These are phyloP conservation scores for Neoarthrinium moseri DNA, from an alignment of 2,329 filamentous ascomycete species.

Conservation along the genomic window DNA sequence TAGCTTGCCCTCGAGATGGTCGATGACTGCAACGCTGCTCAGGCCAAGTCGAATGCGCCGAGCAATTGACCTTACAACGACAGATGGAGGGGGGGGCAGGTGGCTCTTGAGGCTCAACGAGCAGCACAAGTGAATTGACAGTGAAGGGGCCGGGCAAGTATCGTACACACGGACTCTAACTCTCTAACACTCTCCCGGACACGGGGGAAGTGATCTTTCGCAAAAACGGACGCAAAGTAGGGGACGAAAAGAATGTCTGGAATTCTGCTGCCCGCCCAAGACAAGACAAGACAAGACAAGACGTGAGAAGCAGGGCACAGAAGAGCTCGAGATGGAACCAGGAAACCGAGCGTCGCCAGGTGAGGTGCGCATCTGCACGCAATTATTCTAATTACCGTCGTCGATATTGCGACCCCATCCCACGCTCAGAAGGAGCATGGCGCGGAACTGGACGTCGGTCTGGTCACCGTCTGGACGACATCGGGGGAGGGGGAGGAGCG, in stretches of 20 bases:
- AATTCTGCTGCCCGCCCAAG: too few species aligned
- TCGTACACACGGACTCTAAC: slow-evolving; percentile 1
- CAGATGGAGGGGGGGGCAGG: too few species aligned
- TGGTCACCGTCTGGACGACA: background rate
- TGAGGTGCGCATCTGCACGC: background rate
- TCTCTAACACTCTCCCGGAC: slow-evolving; percentile 8
- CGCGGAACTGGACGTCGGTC: too few species aligned
- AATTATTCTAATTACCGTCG: background rate
- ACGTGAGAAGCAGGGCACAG: too few species aligned
- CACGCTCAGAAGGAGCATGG: background rate
- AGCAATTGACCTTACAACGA: too few species aligned
- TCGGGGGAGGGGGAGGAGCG: background rate
- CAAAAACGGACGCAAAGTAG: background rate
- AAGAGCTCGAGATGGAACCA: background rate
- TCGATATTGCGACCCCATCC: background rate
- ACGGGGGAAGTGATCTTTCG: slow-evolving; percentile 6
- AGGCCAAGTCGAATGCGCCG: too few species aligned
- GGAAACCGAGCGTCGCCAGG: background rate
- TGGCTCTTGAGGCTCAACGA: too few species aligned
- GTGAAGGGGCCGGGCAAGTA: background rate
- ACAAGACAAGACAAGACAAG: too few species aligned
- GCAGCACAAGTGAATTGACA: too few species aligned
- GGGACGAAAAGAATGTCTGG: background rate
- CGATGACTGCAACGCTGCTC: too few species aligned
- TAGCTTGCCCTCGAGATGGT: too few species aligned